Percentiles rank a stretch among this genome's conserved stretches.
phyloP scores from a whole-genome alignment of 1,139 yeast genomes.

The Geotrichum aggregatum region DNA sequence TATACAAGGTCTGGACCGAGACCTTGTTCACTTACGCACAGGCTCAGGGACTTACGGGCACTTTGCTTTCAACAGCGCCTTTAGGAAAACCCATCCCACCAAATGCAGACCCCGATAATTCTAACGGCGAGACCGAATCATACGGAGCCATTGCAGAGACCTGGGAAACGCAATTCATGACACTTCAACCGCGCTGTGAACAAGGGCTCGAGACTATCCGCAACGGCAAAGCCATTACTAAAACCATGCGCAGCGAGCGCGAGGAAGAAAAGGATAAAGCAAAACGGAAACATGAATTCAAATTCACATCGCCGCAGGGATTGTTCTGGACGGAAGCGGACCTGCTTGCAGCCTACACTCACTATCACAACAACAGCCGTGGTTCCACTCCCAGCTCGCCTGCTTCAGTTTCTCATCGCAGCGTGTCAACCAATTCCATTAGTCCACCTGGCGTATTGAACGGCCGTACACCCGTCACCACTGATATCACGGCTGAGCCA shows the following conservation, averaged over 20 bases:
- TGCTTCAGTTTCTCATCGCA: neutral
- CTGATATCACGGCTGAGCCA: neutral
- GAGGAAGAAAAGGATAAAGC: conserved; percentile 22
- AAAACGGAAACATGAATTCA: conserved; percentile 22
- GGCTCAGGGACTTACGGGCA: conserved; percentile 29
- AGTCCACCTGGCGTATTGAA: neutral
- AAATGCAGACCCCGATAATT: neutral
- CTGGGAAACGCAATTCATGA: conserved; percentile 34
- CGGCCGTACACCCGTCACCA: conserved; percentile 20
- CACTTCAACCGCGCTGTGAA: conserved; percentile 33
- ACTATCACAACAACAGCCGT: neutral
- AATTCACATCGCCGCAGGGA: conserved; percentile 21
- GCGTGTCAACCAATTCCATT: neutral
- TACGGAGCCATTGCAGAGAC: conserved; percentile 28
- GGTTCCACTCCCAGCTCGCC: conserved; percentile 5
- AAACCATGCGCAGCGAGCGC: conserved; percentile 27
- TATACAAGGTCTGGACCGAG: conserved; percentile 29
- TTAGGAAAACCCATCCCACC: neutral
- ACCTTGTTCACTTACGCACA: conserved; percentile 31
- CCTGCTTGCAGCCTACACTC: conserved; percentile 6
- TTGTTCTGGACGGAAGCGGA: conserved; percentile 21
- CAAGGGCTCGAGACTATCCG: conserved; percentile 32
- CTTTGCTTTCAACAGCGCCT: conserved; percentile 1
- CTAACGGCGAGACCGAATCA: conserved; percentile 16
- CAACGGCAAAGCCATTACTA: conserved; percentile 33